Conservation (phyloP, 192 early-diverging fungal species). For the Umbelopsis vinacea region DNA sequence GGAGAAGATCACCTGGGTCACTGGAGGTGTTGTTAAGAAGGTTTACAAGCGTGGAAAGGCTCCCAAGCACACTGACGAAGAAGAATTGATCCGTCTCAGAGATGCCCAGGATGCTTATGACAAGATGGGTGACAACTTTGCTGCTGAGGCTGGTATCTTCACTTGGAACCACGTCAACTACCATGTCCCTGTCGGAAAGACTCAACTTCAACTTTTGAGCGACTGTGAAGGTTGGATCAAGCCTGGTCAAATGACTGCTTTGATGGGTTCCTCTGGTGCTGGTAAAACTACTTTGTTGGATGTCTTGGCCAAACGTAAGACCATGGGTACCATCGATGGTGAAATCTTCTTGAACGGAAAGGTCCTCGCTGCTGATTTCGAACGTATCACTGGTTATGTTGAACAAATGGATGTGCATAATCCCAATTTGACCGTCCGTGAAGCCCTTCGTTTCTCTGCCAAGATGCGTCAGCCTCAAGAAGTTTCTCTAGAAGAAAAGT, state of each 20-base stretch:
- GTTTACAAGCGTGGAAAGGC: constrained; percentile 49
- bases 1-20: constrained; percentile 67
- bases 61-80: constrained; percentile 38
- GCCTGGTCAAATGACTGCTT: constrained; percentile 80
- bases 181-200: constrained; percentile 65
- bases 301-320: constrained; percentile 79
- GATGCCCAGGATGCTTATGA: constrained; percentile 44
- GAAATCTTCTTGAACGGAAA: constrained; percentile 61
- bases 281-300: constrained; percentile 84
- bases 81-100: constrained; percentile 34
- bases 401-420: constrained; percentile 92
- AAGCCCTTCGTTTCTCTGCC: constrained; percentile 85
- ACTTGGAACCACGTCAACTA: constrained; percentile 73
- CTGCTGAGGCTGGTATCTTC: constrained; percentile 50
- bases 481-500: constrained; percentile 55
- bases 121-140: constrained; percentile 40
- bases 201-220: constrained; percentile 68
- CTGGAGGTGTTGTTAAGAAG: constrained; percentile 56
- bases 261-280: constrained; percentile 93
- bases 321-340: constrained; percentile 64
- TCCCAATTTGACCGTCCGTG: constrained; percentile 88
- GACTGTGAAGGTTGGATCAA: constrained; percentile 70
- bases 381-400: constrained; percentile 74
- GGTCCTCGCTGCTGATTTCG: constrained; percentile 54
- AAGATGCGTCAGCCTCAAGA: constrained; percentile 69